These are phyloP conservation scores for Aegilops sharonensis DNA, from an alignment of 176 grass and related monocot genomes.

Conservation along the genomic window DNA sequence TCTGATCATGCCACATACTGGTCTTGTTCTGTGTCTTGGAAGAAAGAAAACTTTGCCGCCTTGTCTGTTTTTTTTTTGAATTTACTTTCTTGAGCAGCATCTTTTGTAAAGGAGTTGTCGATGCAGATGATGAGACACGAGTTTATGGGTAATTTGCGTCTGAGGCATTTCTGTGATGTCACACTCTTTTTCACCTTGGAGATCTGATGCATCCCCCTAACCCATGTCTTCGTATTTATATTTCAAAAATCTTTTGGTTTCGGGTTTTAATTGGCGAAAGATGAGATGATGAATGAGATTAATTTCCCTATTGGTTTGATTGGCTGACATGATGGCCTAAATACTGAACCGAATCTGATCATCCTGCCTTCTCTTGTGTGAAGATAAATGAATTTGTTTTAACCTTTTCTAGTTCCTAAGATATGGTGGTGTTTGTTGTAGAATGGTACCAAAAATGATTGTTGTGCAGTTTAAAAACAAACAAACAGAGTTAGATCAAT, in stretches of 20 bases:
- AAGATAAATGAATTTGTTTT: too few species aligned
- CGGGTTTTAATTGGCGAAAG: neutral
- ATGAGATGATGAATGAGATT: neutral
- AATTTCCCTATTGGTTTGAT: conserved; percentile 61
- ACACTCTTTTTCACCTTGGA: conserved; percentile 58
- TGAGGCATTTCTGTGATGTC: conserved; percentile 47
- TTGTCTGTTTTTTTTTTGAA: too few species aligned
- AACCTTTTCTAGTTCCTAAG: too few species aligned
- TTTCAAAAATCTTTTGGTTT: neutral
- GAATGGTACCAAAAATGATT: too few species aligned
- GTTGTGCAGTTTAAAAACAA: too few species aligned
- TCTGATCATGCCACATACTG: too few species aligned
- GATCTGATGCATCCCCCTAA: neutral
- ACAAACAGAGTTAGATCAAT: too few species aligned
- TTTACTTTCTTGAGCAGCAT: too few species aligned
- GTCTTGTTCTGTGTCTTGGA: too few species aligned
- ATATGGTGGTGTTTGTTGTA: too few species aligned
- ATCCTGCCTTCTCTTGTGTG: neutral
- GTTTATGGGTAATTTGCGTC: conserved; percentile 58
- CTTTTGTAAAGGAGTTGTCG: too few species aligned
- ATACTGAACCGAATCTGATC: conserved; percentile 52
- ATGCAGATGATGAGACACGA: conserved; percentile 40
- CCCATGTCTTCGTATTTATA: neutral
- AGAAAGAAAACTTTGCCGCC: too few species aligned
- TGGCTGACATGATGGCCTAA: conserved; percentile 37